These are phyloP conservation scores for Xylaria sp. DNA, from an alignment of 2,329 filamentous ascomycete genomes.

Conservation along the genomic window DNA sequence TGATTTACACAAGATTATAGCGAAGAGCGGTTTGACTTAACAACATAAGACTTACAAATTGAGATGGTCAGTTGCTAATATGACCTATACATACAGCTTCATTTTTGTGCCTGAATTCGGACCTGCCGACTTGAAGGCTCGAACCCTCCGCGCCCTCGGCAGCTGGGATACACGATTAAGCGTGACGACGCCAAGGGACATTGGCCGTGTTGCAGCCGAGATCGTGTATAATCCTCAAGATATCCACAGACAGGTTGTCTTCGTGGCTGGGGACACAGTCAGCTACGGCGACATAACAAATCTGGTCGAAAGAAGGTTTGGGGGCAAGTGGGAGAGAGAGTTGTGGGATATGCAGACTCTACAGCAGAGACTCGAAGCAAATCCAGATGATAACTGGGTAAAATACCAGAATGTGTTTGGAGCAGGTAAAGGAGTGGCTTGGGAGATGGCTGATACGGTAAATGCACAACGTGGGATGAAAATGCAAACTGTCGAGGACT, in stretches of 20 bases:
- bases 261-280: slow-evolving; percentile 65
- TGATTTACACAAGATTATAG: background rate
- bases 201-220: slow-evolving; percentile 68
- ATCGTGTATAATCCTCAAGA: slow-evolving; percentile 57
- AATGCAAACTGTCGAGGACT: slow-evolving; percentile 54
- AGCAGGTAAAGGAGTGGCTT: slow-evolving; percentile 61
- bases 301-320: slow-evolving; percentile 56
- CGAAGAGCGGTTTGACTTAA: background rate
- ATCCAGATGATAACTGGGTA: slow-evolving; percentile 58
- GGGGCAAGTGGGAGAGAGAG: slow-evolving; percentile 55
- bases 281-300: slow-evolving; percentile 60
- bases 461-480: slow-evolving; percentile 57
- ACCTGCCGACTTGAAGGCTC: slow-evolving; percentile 61
- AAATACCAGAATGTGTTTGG: slow-evolving; percentile 67
- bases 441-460: slow-evolving; percentile 60
- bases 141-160: slow-evolving; percentile 64
- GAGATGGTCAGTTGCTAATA: background rate
- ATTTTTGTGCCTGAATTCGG: slow-evolving; percentile 72
- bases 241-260: slow-evolving; percentile 55
- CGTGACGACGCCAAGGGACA: slow-evolving; percentile 70
- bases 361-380: slow-evolving; percentile 52
- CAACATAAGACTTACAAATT: background rate
- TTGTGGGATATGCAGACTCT: slow-evolving; percentile 57
- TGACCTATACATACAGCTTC: slow-evolving; percentile 63
- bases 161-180: slow-evolving; percentile 71